Conservation (phyloP, 73 alveolate species). For the Tetrahymena borealis region DNA sequence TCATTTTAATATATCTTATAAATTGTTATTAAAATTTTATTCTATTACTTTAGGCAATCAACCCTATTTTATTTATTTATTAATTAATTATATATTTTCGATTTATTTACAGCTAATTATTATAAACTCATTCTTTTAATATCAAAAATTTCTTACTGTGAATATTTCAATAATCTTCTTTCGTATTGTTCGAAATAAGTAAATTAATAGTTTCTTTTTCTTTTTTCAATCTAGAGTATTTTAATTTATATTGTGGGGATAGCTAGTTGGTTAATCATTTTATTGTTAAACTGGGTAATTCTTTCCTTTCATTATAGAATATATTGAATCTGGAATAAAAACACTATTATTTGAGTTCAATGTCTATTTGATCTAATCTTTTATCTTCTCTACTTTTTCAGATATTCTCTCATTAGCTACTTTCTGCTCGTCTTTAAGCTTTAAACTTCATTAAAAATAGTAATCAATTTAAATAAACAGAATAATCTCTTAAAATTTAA, state of each 20-base stretch:
- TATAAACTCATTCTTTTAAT: too few species aligned
- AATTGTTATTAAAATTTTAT: too few species aligned
- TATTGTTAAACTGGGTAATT: background rate
- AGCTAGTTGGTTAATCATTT: background rate
- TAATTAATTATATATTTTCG: too few species aligned
- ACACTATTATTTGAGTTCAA: background rate
- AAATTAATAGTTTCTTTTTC: background rate
- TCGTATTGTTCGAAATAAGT: too few species aligned
- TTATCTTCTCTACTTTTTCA: background rate
- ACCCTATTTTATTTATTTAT: too few species aligned
- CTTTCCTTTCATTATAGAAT: background rate
- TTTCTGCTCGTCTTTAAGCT: background rate
- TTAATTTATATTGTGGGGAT: background rate
- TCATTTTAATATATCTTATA: too few species aligned
- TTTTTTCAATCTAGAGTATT: background rate
- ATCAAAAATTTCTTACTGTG: too few species aligned
- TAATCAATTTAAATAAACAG: background rate
- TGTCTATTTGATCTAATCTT: background rate
- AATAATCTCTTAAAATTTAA: background rate
- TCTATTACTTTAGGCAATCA: too few species aligned
- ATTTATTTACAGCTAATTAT: too few species aligned
- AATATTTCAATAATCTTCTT: too few species aligned
- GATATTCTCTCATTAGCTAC: background rate
- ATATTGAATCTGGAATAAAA: background rate
- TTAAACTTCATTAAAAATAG: background rate